These are phyloP conservation scores for Tubosaeta sp. DNA, from an alignment of 768 basidiomycete genomes.

Conservation along the genomic window DNA sequence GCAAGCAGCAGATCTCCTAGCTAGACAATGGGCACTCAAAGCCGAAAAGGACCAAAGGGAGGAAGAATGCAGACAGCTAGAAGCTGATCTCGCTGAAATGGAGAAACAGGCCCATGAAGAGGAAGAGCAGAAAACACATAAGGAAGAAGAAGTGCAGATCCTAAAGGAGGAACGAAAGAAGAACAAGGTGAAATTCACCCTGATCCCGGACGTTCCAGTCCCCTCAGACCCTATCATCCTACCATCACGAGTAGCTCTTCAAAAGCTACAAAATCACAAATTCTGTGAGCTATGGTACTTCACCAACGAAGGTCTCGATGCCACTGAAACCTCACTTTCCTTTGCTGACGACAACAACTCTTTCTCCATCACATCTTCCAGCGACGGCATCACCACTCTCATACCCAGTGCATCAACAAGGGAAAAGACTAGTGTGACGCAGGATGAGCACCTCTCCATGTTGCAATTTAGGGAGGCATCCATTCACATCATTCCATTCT, in stretches of 20 bases:
- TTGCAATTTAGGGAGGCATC: background rate
- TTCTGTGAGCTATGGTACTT: background rate
- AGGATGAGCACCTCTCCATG: background rate
- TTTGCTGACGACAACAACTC: background rate
- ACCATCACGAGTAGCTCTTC: background rate
- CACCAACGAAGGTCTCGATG: background rate
- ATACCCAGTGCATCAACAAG: background rate
- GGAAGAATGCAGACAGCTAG: too few relatives aligned
- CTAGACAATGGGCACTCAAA: too few relatives aligned
- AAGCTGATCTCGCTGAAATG: too few relatives aligned
- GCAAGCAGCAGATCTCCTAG: too few relatives aligned
- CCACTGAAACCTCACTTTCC: too few relatives aligned
- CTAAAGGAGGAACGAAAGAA: background rate
- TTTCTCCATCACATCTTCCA: background rate
- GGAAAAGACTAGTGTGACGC: background rate
- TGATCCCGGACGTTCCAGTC: background rate
- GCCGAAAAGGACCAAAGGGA: too few relatives aligned
- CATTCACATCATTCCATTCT: background rate
- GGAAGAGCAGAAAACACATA: too few relatives aligned
- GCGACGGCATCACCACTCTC: background rate
- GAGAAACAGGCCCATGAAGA: too few relatives aligned
- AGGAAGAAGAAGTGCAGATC: too few relatives aligned
- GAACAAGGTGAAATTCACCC: background rate
- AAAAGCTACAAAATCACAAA: background rate
- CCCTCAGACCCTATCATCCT: background rate